These are phyloP conservation scores for Panicum virgatum DNA, from an alignment of 202 grass and related monocot genomes.

Conservation along the genomic window DNA sequence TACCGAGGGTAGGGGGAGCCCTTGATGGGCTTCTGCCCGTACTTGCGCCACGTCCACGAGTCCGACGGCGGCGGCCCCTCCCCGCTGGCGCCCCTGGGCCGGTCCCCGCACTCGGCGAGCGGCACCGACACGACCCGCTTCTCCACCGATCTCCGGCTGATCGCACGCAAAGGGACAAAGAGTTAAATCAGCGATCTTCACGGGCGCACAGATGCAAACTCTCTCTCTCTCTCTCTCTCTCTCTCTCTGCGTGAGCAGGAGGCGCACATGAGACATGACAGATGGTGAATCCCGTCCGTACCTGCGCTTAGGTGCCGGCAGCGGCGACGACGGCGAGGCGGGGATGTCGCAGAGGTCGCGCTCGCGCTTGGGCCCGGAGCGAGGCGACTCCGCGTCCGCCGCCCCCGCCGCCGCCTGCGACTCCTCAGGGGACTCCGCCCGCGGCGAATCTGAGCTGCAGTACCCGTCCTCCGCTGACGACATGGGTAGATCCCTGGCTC, in stretches of 20 bases:
- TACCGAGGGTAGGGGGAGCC: slow-evolving; percentile 87
- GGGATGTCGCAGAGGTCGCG: slow-evolving; percentile 32
- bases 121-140: slow-evolving; percentile 89
- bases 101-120: slow-evolving; percentile 63
- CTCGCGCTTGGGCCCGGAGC: slow-evolving; percentile 30
- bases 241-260: neutral
- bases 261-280: neutral
- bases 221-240: too few relatives aligned
- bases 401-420: neutral
- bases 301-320: slow-evolving; percentile 73
- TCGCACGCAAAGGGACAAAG: neutral
- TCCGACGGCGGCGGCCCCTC: slow-evolving; percentile 88
- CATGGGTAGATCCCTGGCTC: slow-evolving; percentile 1
- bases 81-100: slow-evolving; percentile 55
- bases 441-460: slow-evolving; percentile 63
- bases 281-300: slow-evolving; percentile 13
- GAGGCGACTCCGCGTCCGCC: slow-evolving; percentile 32
- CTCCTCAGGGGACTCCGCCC: slow-evolving; percentile 63
- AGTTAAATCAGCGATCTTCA: neutral
- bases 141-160: slow-evolving; percentile 87
- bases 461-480: slow-evolving; percentile 55
- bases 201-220: slow-evolving; percentile 9
- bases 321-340: slow-evolving; percentile 55
- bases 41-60: slow-evolving; percentile 92
- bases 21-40: slow-evolving; percentile 92